phyloP scores from a whole-genome alignment of 2,329 filamentous ascomycete genomes.

The Xylariaceae sp. region DNA sequence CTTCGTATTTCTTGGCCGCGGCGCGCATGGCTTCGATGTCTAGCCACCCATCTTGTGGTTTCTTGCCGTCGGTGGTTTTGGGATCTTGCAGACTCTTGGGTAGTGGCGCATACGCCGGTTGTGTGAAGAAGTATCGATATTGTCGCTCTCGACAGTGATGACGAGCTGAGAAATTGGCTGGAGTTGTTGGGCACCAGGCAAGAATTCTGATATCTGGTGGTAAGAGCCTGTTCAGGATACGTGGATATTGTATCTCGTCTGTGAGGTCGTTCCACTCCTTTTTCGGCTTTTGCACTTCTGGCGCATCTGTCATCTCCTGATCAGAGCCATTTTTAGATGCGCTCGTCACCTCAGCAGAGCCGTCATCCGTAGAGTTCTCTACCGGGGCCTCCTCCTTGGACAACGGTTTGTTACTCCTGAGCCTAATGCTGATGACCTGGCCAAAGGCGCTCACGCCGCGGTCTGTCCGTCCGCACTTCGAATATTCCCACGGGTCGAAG shows the following conservation, averaged over 20 bases:
- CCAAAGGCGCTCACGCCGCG: slow-evolving; percentile 93
- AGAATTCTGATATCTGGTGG: slow-evolving; percentile 86
- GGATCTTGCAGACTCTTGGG: slow-evolving; percentile 51
- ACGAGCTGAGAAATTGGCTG: slow-evolving; percentile 77
- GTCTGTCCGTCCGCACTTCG: slow-evolving; percentile 92
- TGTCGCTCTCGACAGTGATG: slow-evolving; percentile 89
- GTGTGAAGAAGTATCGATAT: slow-evolving; percentile 97
- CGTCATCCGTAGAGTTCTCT: not conserved
- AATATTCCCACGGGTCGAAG: slow-evolving; percentile 84
- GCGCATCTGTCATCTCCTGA: not conserved
- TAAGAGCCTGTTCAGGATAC: slow-evolving; percentile 79
- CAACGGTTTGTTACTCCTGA: slow-evolving; percentile 73
- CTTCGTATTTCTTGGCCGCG: slow-evolving; percentile 76
- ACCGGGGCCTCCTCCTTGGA: slow-evolving; percentile 14
- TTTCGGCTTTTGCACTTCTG: slow-evolving; percentile 19
- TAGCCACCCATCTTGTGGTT: slow-evolving; percentile 67
- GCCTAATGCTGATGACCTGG: slow-evolving; percentile 80
- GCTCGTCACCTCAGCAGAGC: slow-evolving; percentile 14
- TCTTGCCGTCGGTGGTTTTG: slow-evolving; percentile 19
- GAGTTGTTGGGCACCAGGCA: slow-evolving; percentile 86
- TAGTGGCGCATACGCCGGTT: slow-evolving; percentile 75
- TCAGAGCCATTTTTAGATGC: slow-evolving; percentile 4
- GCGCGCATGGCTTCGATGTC: slow-evolving; percentile 82
- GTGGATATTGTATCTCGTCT: slow-evolving; percentile 81
- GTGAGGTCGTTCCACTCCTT: slow-evolving; percentile 59